phyloP scores from a whole-genome alignment of 2,329 filamentous ascomycete species.

The Arthrobotrys sphaeroides region DNA sequence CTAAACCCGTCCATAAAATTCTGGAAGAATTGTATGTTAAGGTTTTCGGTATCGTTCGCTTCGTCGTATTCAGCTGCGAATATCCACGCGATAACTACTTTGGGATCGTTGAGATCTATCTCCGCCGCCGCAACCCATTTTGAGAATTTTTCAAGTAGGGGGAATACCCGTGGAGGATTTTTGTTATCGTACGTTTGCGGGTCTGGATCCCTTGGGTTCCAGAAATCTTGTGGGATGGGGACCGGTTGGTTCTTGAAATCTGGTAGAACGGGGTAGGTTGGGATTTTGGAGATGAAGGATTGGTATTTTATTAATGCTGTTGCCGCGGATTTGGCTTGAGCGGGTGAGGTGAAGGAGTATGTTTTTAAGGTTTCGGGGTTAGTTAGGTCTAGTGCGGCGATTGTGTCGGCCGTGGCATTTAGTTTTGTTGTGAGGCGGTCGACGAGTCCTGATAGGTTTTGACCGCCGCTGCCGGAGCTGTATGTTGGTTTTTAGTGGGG shows the following conservation, averaged over 20 bases:
- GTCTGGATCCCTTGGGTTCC: constrained; percentile 10
- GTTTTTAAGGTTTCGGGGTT: neutral
- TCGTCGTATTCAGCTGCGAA: neutral
- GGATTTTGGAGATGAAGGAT: neutral
- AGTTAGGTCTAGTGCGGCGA: neutral
- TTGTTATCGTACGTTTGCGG: neutral
- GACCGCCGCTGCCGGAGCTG: neutral
- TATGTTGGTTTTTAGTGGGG: no score
- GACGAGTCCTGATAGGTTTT: neutral
- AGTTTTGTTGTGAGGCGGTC: constrained; percentile 2
- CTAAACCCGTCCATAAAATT: neutral
- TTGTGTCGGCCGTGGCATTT: neutral
- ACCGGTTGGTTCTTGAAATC: neutral
- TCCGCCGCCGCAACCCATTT: neutral
- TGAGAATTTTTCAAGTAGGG: neutral
- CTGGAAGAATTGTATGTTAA: constrained; percentile 19
- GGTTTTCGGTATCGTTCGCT: neutral
- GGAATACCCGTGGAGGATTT: constrained; percentile 3
- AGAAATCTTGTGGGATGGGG: constrained; percentile 14
- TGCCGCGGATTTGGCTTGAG: neutral
- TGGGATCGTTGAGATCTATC: neutral
- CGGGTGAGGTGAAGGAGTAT: neutral
- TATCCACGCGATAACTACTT: neutral
- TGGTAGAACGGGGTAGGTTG: neutral
- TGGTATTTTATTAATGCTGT: neutral